A percentile compares a stretch with the other conserved stretches of the same genome.
Conservation (phyloP, 768 basidiomycete genomes). For the Hemileccinum impolitum region DNA sequence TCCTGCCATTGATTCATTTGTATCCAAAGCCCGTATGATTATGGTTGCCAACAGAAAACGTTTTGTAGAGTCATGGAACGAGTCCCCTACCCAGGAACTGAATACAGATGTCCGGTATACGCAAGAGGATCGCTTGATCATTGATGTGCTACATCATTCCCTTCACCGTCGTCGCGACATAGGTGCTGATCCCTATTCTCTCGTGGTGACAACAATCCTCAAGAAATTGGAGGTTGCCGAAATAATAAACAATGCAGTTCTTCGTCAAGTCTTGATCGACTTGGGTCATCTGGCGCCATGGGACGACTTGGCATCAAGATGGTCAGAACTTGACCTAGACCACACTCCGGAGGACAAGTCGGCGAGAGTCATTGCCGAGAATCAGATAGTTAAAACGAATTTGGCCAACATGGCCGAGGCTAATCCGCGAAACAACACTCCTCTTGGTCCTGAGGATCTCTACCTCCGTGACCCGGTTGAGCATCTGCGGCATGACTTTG, state of each 20-base stretch:
- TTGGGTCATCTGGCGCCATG: constrained; percentile 78
- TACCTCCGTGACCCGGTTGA: constrained; percentile 62
- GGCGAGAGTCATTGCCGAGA: constrained; percentile 33
- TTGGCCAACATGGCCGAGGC: constrained; percentile 9
- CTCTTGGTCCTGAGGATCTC: constrained; percentile 62
- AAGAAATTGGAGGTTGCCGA: constrained; percentile 48
- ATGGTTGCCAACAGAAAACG: constrained; percentile 35
- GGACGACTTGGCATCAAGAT: constrained; percentile 60
- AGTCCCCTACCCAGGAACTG: constrained; percentile 27
- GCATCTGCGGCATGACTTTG: constrained; percentile 82
- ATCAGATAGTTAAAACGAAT: constrained; percentile 21
- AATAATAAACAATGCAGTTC: constrained; percentile 21
- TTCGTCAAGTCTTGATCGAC: constrained; percentile 55
- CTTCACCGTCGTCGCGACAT: constrained; percentile 43
- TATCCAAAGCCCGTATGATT: constrained; percentile 44
- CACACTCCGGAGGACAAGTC: constrained; percentile 22
- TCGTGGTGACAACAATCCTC: constrained; percentile 52
- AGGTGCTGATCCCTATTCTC: constrained; percentile 62
- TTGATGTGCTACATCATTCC: constrained; percentile 56
- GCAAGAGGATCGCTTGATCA: constrained; percentile 50
- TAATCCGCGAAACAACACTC: constrained; percentile 18
- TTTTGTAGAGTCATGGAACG: constrained; percentile 28
- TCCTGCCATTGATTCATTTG: constrained; percentile 47
- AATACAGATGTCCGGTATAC: constrained; percentile 40
- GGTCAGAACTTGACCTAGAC: constrained; percentile 33